Percentiles rank a stretch among this genome's conserved stretches.
phyloP scores from a whole-genome alignment of 148 eudicot genomes.

The Beta vulgaris region DNA sequence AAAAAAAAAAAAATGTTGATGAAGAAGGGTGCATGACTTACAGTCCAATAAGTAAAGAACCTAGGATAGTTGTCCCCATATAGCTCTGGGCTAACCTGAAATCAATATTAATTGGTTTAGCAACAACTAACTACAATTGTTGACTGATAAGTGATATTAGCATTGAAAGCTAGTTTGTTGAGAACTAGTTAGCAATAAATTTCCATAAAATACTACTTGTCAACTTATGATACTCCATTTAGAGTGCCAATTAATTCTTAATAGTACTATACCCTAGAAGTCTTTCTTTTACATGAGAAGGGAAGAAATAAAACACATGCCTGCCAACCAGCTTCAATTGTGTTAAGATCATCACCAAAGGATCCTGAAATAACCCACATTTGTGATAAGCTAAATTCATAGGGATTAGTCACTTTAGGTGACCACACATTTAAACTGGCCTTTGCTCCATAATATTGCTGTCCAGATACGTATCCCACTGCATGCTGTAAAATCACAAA shows the following conservation, averaged over 20 bases:
- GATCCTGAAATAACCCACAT: constrained; percentile 96
- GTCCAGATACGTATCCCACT: constrained; percentile 83
- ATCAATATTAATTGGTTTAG: constrained; percentile 16
- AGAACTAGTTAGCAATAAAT: constrained; percentile 29
- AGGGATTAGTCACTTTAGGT: constrained; percentile 60
- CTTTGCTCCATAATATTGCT: constrained; percentile 88
- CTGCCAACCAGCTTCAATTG: constrained; percentile 99
- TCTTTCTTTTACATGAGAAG: too few species aligned
- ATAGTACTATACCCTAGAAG: neutral
- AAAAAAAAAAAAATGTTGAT: neutral
- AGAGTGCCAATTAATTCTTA: neutral
- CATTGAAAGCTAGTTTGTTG: constrained; percentile 18
- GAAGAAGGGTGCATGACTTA: constrained; percentile 30
- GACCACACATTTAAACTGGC: constrained; percentile 94
- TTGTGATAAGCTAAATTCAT: constrained; percentile 91
- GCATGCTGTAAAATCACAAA: constrained; percentile 60
- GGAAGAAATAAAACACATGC: constrained; percentile 28
- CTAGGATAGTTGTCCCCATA: constrained; percentile 92
- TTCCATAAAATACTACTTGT: neutral
- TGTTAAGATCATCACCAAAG: constrained; percentile 92
- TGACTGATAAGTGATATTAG: constrained; percentile 4
- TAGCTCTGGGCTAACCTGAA: constrained; percentile 92
- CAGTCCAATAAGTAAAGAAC: constrained; percentile 99
- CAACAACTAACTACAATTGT: neutral
- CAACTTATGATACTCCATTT: neutral